A percentile compares a stretch with the other conserved stretches of the same genome.
These are phyloP conservation scores for Pseudogymnoascus destructans DNA, from an alignment of 2,329 filamentous ascomycete genomes.

Conservation along the genomic window DNA sequence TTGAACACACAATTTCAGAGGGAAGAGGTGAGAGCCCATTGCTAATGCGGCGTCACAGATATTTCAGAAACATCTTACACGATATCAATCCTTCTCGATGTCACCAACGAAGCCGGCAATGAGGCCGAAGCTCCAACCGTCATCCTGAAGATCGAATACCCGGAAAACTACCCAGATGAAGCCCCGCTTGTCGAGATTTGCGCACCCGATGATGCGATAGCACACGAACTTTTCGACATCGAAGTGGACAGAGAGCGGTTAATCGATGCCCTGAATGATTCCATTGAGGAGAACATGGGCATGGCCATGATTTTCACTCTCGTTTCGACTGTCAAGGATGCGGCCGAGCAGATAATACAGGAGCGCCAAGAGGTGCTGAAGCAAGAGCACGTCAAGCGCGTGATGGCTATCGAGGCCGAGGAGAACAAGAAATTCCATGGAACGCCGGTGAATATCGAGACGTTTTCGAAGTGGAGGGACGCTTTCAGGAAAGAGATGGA, in stretches of 20 bases:
- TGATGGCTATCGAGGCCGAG: constrained; percentile 58
- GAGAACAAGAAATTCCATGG: constrained; percentile 97
- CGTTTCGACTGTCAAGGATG: constrained; percentile 75
- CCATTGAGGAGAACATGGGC: constrained; percentile 82
- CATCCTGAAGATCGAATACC: constrained; percentile 75
- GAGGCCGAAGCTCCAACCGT: constrained; percentile 55
- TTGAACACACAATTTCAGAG: background rate
- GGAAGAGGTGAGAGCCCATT: background rate
- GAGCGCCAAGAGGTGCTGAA: constrained; percentile 56
- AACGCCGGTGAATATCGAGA: constrained; percentile 73
- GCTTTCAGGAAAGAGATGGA: constrained; percentile 69
- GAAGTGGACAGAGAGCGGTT: constrained; percentile 66
- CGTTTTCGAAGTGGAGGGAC: constrained; percentile 71
- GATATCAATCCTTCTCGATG: constrained; percentile 73
- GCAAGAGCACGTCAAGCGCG: constrained; percentile 41
- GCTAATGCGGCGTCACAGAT: constrained; percentile 34
- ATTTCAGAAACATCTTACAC: constrained; percentile 82
- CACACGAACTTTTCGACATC: constrained; percentile 64
- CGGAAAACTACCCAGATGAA: constrained; percentile 80
- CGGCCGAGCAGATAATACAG: constrained; percentile 70
- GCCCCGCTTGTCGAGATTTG: constrained; percentile 72
- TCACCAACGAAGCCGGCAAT: constrained; percentile 51
- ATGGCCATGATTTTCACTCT: constrained; percentile 98
- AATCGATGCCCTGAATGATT: constrained; percentile 56
- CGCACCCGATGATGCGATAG: constrained; percentile 53